Evolutionary conservation across 2,329 filamentous ascomycete genomes (phyloP).

Genomic region (Rhinocladiella mackenziei): DNA sequence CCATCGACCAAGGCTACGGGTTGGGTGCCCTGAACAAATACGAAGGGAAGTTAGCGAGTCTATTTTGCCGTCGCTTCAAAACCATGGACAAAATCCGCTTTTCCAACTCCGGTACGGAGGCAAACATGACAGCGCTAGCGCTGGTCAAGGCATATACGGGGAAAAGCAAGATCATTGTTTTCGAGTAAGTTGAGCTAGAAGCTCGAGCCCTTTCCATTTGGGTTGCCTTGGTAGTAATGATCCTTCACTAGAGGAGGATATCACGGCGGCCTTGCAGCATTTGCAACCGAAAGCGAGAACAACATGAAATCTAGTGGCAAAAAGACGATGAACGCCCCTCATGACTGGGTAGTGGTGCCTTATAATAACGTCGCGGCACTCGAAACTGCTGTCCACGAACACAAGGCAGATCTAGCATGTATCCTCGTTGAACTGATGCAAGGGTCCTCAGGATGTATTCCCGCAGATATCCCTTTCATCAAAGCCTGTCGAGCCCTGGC

Average conservation of each 20-base stretch:
- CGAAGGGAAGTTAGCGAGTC: slow-evolving; percentile 1
- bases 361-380: slow-evolving; percentile 2
- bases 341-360: slow-evolving; percentile 1
- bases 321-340: slow-evolving; percentile 5
- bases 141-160: slow-evolving; percentile 5
- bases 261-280: slow-evolving; percentile 2
- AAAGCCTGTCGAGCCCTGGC: not conserved
- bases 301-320: slow-evolving; percentile 4
- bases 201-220: no score
- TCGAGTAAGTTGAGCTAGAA: not conserved
- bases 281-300: not conserved
- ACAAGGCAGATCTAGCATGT: not conserved
- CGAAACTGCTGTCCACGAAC: not conserved
- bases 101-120: slow-evolving; percentile 5
- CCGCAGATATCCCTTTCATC: slow-evolving; percentile 1
- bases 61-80: slow-evolving; percentile 32
- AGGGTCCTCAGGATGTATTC: slow-evolving; percentile 3
- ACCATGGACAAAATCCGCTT: slow-evolving; percentile 43
- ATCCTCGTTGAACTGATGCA: slow-evolving; percentile 6
- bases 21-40: slow-evolving; percentile 2
- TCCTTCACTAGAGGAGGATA: slow-evolving; percentile 1
- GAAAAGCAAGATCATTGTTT: slow-evolving; percentile 1
- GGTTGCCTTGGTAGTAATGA: no score
- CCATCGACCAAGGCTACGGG: slow-evolving; percentile 1
- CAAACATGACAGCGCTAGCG: slow-evolving; percentile 6